These are phyloP conservation scores for Rhazya stricta DNA, from an alignment of 257 asterid species.

Conservation along the genomic window DNA sequence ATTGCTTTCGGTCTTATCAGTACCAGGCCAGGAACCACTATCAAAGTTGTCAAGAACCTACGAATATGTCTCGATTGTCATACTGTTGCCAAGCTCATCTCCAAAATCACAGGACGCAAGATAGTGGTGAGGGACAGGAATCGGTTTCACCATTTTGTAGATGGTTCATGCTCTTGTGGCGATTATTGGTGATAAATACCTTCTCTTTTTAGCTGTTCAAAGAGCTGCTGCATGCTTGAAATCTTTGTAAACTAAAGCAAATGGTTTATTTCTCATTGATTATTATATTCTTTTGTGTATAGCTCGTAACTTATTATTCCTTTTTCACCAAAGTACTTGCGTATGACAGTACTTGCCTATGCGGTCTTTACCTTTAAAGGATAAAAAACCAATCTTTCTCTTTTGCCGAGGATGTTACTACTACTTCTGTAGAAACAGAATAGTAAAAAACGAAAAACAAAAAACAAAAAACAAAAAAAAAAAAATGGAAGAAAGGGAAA, in stretches of 20 bases:
- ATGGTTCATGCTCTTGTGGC: constrained; percentile 18
- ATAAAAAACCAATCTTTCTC: too few species aligned
- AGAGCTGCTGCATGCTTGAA: background rate
- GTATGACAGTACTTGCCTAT: too few species aligned
- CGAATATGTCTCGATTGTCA: constrained; percentile 18
- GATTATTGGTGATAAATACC: constrained; percentile 16
- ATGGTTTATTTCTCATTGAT: too few species aligned
- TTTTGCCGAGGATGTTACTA: too few species aligned
- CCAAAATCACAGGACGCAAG: constrained; percentile 17
- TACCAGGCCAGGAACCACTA: constrained; percentile 10
- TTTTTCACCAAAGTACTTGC: too few species aligned
- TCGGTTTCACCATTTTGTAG: constrained; percentile 16
- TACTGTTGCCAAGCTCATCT: constrained; percentile 12
- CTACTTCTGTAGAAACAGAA: too few species aligned
- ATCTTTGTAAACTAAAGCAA: background rate
- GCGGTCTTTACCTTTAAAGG: too few species aligned
- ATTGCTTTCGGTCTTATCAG: constrained; percentile 17
- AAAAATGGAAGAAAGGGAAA: too few species aligned
- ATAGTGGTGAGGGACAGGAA: constrained; percentile 20
- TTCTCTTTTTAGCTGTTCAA: background rate
- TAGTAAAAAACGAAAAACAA: too few species aligned
- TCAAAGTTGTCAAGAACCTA: constrained; percentile 16
- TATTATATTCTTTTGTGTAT: background rate
- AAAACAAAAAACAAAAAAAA: background rate
- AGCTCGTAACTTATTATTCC: too few species aligned